These are phyloP conservation scores for Thielaviopsis euricoi DNA, from an alignment of 2,329 filamentous ascomycete genomes.

Conservation along the genomic window DNA sequence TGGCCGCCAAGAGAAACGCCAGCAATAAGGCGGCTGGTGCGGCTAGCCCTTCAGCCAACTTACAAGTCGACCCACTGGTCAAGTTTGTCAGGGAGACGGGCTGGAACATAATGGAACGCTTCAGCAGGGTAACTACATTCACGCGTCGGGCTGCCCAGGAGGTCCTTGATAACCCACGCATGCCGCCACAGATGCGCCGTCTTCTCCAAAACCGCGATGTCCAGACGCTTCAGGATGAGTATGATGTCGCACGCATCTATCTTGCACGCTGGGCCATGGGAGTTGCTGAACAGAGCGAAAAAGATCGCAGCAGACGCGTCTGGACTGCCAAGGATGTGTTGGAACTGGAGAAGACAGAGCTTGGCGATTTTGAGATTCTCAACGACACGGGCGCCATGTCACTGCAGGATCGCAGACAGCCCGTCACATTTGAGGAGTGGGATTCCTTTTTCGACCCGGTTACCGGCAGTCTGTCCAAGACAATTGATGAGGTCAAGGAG, in stretches of 20 bases:
- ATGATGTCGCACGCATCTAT: conserved; percentile 89
- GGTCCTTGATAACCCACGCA: conserved; percentile 73
- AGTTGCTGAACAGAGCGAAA: conserved; percentile 90
- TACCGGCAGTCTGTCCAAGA: conserved; percentile 61
- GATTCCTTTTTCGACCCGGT: conserved; percentile 67
- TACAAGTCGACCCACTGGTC: conserved; percentile 78
- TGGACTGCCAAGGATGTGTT: conserved; percentile 89
- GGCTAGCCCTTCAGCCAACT: conserved; percentile 23
- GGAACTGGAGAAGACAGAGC: conserved; percentile 84
- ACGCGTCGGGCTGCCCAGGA: conserved; percentile 84
- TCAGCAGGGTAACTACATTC: conserved; percentile 94
- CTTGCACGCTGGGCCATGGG: conserved; percentile 97
- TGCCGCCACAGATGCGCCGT: conserved; percentile 75
- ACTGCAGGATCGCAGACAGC: conserved; percentile 59
- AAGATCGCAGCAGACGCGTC: conserved; percentile 68
- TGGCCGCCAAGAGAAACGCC: conserved; percentile 20
- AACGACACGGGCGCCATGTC: conserved; percentile 62
- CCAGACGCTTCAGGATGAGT: conserved; percentile 89
- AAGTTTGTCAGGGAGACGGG: conserved; percentile 89
- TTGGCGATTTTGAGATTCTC: conserved; percentile 89
- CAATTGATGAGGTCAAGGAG: conserved; percentile 86
- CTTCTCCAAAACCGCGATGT: conserved; percentile 85
- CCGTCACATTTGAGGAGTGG: conserved; percentile 76
- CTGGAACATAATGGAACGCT: conserved; percentile 92
- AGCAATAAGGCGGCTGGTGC: conserved; percentile 21